A percentile compares a stretch with the other conserved stretches of the same genome.
Conservation (phyloP, 257 asterid genomes). For the Buddleja alternifolia region DNA sequence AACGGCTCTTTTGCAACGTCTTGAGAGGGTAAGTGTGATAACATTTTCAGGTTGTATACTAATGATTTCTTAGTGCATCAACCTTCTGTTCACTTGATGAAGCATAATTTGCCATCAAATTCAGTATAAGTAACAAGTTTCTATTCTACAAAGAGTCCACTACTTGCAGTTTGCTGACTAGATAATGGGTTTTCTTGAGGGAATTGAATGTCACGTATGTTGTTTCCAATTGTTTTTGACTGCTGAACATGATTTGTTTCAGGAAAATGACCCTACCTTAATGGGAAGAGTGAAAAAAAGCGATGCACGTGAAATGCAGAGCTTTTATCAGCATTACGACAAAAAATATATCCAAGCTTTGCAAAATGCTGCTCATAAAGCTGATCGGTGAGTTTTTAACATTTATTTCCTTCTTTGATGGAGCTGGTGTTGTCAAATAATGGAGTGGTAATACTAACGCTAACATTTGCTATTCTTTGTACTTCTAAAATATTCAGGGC, state of each 20-base stretch:
- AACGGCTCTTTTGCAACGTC: constrained; percentile 93
- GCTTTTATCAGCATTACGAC: constrained; percentile 98
- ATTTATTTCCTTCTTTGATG: constrained; percentile 17
- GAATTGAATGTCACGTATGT: not conserved
- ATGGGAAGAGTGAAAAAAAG: constrained; percentile 98
- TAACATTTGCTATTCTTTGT: constrained; percentile 5
- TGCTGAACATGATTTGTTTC: constrained; percentile 37
- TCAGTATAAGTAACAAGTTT: not conserved
- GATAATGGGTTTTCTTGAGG: not conserved
- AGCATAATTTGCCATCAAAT: not conserved
- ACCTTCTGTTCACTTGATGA: not conserved
- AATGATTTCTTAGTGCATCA: not conserved
- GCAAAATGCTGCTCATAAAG: constrained; percentile 98
- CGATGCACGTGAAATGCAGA: constrained; percentile 99
- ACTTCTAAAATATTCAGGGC: constrained; percentile 62
- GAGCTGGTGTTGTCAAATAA: constrained; percentile 9
- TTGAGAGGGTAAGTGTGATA: constrained; percentile 69
- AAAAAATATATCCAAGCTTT: constrained; percentile 96
- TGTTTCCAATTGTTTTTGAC: constrained; percentile 5
- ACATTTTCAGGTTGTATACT: constrained; percentile 4
- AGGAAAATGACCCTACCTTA: constrained; percentile 99
- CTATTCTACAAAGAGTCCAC: not conserved
- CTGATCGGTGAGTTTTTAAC: constrained; percentile 77
- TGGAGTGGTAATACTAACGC: constrained; percentile 22
- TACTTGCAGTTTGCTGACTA: not conserved